Evolutionary conservation across 139 green algal genomes (phyloP).

Genomic region (Trebouxia sp.): DNA sequence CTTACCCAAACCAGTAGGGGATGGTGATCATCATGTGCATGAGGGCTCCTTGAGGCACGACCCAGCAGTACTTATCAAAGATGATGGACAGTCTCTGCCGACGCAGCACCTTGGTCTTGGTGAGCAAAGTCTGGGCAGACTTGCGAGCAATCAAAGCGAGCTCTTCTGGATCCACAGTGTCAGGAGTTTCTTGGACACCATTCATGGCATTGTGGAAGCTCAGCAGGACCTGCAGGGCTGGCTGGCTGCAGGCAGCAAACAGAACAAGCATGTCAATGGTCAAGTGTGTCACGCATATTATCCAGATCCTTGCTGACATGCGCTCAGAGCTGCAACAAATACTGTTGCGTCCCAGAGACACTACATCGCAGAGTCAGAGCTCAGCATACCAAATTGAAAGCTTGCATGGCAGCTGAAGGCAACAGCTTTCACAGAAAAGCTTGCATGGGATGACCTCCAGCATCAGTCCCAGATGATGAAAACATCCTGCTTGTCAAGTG

Average conservation of each 20-base stretch:
- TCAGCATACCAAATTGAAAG: no score
- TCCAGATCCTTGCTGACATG: no score
- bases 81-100: constrained; percentile 16
- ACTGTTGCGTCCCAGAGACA: no score
- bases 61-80: constrained; percentile 24
- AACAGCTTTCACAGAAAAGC: no score
- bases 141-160: not conserved
- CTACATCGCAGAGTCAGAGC: no score
- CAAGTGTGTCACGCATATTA: not conserved
- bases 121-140: constrained; percentile 11
- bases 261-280: not conserved
- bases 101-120: constrained; percentile 21
- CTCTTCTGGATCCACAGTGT: not conserved
- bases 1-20: constrained; percentile 29
- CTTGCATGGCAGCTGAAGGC: no score
- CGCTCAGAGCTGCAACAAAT: no score
- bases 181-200: not conserved
- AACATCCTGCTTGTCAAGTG: no score
- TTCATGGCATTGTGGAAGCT: constrained; percentile 28
- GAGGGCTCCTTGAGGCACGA: constrained; percentile 18
- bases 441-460: no score
- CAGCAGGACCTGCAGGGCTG: constrained; percentile 23
- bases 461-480: no score
- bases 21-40: constrained; percentile 34
- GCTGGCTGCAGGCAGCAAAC: constrained; percentile 5